Percentiles rank a stretch among this genome's conserved stretches.
Conservation (phyloP, 192 early-diverging fungal genomes). For the Backusella parvicylindrica region DNA sequence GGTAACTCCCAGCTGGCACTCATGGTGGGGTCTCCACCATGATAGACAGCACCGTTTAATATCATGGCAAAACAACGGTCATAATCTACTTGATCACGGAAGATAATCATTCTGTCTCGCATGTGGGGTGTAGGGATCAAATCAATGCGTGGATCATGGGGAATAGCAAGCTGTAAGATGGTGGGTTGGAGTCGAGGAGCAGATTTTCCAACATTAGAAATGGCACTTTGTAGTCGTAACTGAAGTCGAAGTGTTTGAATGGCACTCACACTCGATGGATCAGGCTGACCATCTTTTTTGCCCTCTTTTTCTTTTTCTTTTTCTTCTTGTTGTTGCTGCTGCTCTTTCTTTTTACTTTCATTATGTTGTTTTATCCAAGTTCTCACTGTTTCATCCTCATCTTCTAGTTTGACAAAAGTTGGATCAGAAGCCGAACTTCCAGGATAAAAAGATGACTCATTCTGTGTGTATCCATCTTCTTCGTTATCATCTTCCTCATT, state of each 20-base stretch:
- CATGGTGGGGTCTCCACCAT: slow-evolving; percentile 38
- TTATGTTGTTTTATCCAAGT: background rate
- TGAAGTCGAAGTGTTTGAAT: slow-evolving; percentile 35
- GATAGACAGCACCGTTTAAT: slow-evolving; percentile 21
- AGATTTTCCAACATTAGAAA: slow-evolving; percentile 15
- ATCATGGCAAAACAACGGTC: slow-evolving; percentile 34
- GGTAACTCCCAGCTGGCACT: slow-evolving; percentile 33
- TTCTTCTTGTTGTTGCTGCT: background rate
- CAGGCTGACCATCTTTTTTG: background rate
- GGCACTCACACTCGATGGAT: slow-evolving; percentile 17
- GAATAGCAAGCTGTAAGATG: slow-evolving; percentile 32
- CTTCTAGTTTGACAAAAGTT: background rate
- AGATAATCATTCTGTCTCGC: slow-evolving; percentile 41
- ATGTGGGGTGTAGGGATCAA: slow-evolving; percentile 35
- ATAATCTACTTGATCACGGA: slow-evolving; percentile 31
- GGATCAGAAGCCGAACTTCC: background rate
- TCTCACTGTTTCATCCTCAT: background rate
- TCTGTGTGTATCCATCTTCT: background rate
- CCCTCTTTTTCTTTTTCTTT: background rate
- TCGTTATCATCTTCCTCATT: background rate
- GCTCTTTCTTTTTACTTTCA: background rate
- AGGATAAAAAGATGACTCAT: background rate
- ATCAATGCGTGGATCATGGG: slow-evolving; percentile 41
- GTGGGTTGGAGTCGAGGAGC: slow-evolving; percentile 26
- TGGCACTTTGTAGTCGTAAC: slow-evolving; percentile 23